A percentile compares a stretch with the other conserved stretches of the same genome.
Evolutionary conservation across 768 basidiomycete species (phyloP).

Genomic region (Gautieria morchelliformis): DNA sequence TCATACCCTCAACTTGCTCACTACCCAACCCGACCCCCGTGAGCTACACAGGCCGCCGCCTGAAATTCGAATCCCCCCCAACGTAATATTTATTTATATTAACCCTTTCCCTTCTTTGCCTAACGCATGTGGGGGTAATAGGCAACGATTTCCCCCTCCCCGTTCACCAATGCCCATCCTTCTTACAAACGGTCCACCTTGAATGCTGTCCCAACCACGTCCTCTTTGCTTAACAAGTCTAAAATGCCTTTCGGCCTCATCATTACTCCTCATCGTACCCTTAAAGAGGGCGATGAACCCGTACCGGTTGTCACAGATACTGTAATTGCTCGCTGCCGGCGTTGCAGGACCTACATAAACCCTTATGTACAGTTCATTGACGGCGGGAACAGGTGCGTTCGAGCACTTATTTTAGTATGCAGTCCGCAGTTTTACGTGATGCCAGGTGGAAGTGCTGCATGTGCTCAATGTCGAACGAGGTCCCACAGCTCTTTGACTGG

Average conservation of each 20-base stretch:
- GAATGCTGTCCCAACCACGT: slow-evolving; percentile 87
- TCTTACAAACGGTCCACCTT: slow-evolving; percentile 89
- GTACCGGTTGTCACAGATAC: slow-evolving; percentile 91
- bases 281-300: slow-evolving; percentile 72
- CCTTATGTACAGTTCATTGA: slow-evolving; percentile 98
- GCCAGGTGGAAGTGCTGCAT: slow-evolving; percentile 95
- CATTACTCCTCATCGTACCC: slow-evolving; percentile 80
- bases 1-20: slow-evolving; percentile 85
- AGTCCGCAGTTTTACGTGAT: background rate
- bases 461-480: slow-evolving; percentile 97
- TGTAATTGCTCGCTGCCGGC: slow-evolving; percentile 90
- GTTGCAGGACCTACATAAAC: slow-evolving; percentile 96
- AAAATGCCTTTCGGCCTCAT: slow-evolving; percentile 87
- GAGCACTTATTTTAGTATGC: background rate
- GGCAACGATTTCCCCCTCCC: slow-evolving; percentile 69
- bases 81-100: slow-evolving; percentile 23
- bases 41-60: slow-evolving; percentile 78
- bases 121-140: slow-evolving; percentile 5
- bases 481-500: slow-evolving; percentile 98
- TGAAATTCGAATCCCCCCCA: slow-evolving; percentile 81
- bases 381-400: slow-evolving; percentile 76
- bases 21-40: slow-evolving; percentile 83
- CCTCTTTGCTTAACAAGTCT: slow-evolving; percentile 77
- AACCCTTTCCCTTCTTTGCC: no score
- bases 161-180: slow-evolving; percentile 73